These are phyloP conservation scores for Mallotus japonicus DNA, from an alignment of 441 rosid genomes.

Conservation along the genomic window DNA sequence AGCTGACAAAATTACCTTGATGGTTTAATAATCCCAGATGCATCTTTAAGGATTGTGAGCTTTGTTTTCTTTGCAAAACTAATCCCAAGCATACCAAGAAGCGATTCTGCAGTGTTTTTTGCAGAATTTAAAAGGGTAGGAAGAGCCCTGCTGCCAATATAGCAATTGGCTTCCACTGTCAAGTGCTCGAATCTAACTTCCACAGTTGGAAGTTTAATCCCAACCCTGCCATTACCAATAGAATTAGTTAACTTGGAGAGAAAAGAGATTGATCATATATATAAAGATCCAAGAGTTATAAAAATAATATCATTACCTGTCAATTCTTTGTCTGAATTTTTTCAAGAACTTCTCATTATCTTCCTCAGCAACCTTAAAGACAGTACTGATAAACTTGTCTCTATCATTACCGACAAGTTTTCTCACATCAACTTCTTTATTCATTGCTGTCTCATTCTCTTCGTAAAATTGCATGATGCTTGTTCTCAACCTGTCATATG, in stretches of 20 bases:
- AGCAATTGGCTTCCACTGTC: constrained; percentile 66
- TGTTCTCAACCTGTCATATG: constrained; percentile 64
- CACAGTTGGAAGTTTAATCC: constrained; percentile 72
- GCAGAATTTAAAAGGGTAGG: constrained; percentile 71
- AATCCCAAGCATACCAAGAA: constrained; percentile 45
- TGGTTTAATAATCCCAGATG: constrained; percentile 60
- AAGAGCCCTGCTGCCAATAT: constrained; percentile 82
- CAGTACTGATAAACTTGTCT: constrained; percentile 52
- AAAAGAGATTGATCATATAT: too few species aligned
- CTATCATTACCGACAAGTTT: constrained; percentile 62
- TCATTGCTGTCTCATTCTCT: constrained; percentile 34
- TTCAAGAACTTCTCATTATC: constrained; percentile 66
- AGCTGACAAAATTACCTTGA: constrained; percentile 38
- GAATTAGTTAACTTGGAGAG: too few species aligned
- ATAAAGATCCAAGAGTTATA: too few species aligned
- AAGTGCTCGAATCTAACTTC: constrained; percentile 82
- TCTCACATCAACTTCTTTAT: constrained; percentile 55
- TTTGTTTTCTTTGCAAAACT: constrained; percentile 30
- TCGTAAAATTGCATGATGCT: constrained; percentile 44
- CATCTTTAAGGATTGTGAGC: constrained; percentile 50
- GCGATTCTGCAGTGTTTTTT: constrained; percentile 51
- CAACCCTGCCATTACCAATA: constrained; percentile 49
- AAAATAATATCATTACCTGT: constrained; percentile 36
- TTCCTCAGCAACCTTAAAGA: constrained; percentile 66
- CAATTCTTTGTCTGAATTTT: constrained; percentile 61